These are phyloP conservation scores for Triticum urartu DNA, from an alignment of 176 grass and related monocot species.

Conservation along the genomic window DNA sequence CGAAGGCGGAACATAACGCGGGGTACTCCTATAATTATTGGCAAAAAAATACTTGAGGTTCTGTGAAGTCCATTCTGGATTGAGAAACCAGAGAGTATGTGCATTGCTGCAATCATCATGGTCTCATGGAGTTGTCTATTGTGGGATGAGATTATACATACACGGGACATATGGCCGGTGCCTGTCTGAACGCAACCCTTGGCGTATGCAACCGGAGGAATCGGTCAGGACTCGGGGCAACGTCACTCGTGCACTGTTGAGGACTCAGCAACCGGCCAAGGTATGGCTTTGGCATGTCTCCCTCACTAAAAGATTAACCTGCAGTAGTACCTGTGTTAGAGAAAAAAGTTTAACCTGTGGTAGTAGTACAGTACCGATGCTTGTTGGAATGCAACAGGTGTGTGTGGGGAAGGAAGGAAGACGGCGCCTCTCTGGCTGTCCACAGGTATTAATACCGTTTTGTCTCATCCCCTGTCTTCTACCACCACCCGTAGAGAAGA, in stretches of 20 bases:
- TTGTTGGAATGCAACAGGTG: slow-evolving; percentile 21
- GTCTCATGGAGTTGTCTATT: background rate
- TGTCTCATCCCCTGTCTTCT: slow-evolving; percentile 29
- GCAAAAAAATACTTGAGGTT: too few relatives aligned
- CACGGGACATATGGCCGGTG: slow-evolving; percentile 19
- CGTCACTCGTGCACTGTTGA: background rate
- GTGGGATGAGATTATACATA: background rate
- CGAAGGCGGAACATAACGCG: too few relatives aligned
- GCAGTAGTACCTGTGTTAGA: background rate
- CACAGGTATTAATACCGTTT: slow-evolving; percentile 25
- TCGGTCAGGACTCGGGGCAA: background rate
- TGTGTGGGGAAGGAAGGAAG: background rate
- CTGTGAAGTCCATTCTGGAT: too few relatives aligned
- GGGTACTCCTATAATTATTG: too few relatives aligned
- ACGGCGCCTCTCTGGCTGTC: slow-evolving; percentile 3
- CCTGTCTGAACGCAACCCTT: slow-evolving; percentile 12
- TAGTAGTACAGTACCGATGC: too few relatives aligned
- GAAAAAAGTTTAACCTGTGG: background rate
- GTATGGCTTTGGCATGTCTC: slow-evolving; percentile 27
- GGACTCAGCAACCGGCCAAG: slow-evolving; percentile 16
- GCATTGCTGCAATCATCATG: background rate
- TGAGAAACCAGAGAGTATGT: background rate
- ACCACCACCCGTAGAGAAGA: too few relatives aligned
- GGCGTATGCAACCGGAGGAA: background rate
- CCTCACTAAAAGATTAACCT: background rate